Base-by-base conservation (phyloP, 768 basidiomycete species). In the Gloeostereum incarnatum region DNA sequence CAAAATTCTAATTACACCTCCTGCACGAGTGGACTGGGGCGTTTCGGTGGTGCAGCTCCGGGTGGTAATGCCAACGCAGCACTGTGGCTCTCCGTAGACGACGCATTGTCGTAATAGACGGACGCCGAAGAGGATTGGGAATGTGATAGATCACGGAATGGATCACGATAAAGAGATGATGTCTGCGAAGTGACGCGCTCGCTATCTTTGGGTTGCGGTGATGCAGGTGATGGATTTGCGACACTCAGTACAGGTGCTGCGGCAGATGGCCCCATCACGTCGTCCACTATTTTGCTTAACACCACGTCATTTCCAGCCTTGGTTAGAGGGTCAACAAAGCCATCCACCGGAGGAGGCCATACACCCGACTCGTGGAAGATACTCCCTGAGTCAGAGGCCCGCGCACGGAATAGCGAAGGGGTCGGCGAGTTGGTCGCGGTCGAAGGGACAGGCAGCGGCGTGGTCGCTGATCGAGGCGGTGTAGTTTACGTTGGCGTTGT, bases 311-410 rank as follows among this genome's bases (percentile, higher is more conserved):
- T 59, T 11, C 33, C 33, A 20, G 26, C 9, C 27, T 41, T 36
- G 11, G 34, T 45, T 17, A 67, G 26, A 1, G 67, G 68, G 43
- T 70, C 68, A 5, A 66, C 59, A 25, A 66, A 58, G 17, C 38
- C 48, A 18, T 55, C 57, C 1, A 41, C 56, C 1, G 70, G 71
- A 0, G 66, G 65, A 1, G 61, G 60, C 62, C 65, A 69, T 0
- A 69, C 60, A 10, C 47, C 52, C 25, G 70, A 66, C 36, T 73
- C 72, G 13, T 59, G 56, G 50, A 73, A 72, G 24, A 68, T 57
- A 0, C 69, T 71, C 1, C 68, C 69, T 2, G 61, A 51, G 25
- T 70, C 68, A 2, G 69, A 60, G 3, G 54, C 59, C 5, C 65
- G 55, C 2, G 65, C 52, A 21, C 61, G 61, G 31, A 66, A 52